phyloP scores from a whole-genome alignment of 2,329 filamentous ascomycete genomes.

The Penicillium hesseltinei region DNA sequence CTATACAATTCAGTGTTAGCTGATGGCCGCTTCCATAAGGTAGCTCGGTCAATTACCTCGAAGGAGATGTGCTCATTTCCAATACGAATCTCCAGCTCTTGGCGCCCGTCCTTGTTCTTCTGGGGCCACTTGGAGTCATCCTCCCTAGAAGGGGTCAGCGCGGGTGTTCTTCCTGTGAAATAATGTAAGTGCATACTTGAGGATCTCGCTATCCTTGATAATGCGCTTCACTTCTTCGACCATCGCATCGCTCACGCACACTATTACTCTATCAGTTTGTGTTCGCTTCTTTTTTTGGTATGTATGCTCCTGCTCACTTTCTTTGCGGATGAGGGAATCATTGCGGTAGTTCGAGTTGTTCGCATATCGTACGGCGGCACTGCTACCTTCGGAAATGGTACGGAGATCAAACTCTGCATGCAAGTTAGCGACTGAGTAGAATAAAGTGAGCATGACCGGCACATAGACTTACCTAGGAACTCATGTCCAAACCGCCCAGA shows the following conservation, averaged over 20 bases:
- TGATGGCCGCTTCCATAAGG: background rate
- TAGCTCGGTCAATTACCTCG: constrained; percentile 59
- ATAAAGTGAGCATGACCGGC: background rate
- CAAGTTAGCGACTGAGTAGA: constrained; percentile 23
- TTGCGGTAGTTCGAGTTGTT: constrained; percentile 99
- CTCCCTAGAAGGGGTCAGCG: constrained; percentile 61
- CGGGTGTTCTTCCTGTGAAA: constrained; percentile 13
- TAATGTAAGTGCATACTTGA: constrained; percentile 66
- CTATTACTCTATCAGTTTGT: constrained; percentile 47
- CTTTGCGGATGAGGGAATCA: constrained; percentile 97
- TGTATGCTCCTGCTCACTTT: constrained; percentile 65
- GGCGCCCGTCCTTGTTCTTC: constrained; percentile 97
- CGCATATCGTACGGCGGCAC: constrained; percentile 91
- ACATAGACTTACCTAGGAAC: constrained; percentile 70
- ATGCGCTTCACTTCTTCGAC: constrained; percentile 96
- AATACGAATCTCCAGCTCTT: constrained; percentile 91
- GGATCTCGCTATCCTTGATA: constrained; percentile 94
- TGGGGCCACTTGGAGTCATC: constrained; percentile 98
- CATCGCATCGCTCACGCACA: constrained; percentile 91
- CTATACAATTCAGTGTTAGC: constrained; percentile 46
- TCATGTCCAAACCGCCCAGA: constrained; percentile 97
- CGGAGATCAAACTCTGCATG: constrained; percentile 88
- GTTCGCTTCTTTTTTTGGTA: background rate
- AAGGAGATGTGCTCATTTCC: constrained; percentile 97
- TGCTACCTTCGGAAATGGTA: constrained; percentile 85